Percentiles rank a stretch among this genome's conserved stretches.
Conservation (phyloP, 805 yeast genomes). For the Teunomyces barrocoloradensis region DNA sequence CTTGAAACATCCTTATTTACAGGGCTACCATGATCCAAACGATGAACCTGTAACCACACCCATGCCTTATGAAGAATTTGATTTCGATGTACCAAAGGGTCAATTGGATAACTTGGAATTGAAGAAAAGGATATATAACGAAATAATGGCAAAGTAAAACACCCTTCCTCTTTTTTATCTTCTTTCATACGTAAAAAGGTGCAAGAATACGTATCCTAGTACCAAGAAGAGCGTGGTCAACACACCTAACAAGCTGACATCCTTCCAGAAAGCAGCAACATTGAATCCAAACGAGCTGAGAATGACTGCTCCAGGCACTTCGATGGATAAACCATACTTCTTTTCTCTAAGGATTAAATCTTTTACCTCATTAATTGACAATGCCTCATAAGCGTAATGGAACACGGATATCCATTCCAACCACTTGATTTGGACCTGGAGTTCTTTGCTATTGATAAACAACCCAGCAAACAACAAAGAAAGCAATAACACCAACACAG, state of each 20-base stretch:
- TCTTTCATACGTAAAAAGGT: conserved; percentile 70
- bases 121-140: conserved; percentile 8
- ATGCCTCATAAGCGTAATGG: conserved; percentile 94
- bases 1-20: conserved; percentile 8
- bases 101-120: conserved; percentile 7
- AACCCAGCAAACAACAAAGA: conserved; percentile 91
- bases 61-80: conserved; percentile 24
- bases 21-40: conserved; percentile 15
- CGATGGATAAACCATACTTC: conserved; percentile 90
- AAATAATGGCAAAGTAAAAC: conserved; percentile 4
- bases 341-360: conserved; percentile 79
- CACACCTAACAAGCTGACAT: conserved; percentile 56
- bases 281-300: conserved; percentile 93
- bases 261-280: conserved; percentile 70
- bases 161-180: conserved; percentile 37
- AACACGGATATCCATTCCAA: conserved; percentile 84
- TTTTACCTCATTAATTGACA: conserved; percentile 89
- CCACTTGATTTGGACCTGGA: conserved; percentile 56
- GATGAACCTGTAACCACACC: conserved; percentile 30
- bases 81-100: conserved; percentile 19
- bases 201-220: conserved; percentile 73
- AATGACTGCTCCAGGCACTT: conserved; percentile 97
- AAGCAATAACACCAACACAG: conserved; percentile 78
- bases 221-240: conserved; percentile 59
- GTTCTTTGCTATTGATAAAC: conserved; percentile 76